Percentiles rank a stretch among this genome's conserved stretches.
Evolutionary conservation across 768 basidiomycete genomes (phyloP).

Genomic region (Termitomyces sp.): DNA sequence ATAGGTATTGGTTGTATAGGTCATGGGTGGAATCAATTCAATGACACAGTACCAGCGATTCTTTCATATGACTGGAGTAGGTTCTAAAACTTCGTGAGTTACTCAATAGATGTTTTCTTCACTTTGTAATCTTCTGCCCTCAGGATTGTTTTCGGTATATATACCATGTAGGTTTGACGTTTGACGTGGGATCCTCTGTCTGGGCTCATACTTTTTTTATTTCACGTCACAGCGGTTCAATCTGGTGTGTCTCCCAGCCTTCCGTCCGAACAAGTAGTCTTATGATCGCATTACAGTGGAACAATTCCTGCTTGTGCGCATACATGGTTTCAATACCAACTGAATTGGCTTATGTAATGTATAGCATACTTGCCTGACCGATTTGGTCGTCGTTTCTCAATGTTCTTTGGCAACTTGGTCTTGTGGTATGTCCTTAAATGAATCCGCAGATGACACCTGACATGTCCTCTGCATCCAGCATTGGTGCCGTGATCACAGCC

Average conservation of each 20-base stretch:
- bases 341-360: background rate
- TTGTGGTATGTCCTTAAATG: slow-evolving; percentile 32
- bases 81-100: slow-evolving; percentile 38
- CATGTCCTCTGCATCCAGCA: slow-evolving; percentile 20
- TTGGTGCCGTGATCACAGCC: slow-evolving; percentile 46
- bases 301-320: slow-evolving; percentile 40
- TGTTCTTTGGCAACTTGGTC: slow-evolving; percentile 44
- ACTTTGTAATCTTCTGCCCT: background rate
- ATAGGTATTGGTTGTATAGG: slow-evolving; percentile 21
- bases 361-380: slow-evolving; percentile 43
- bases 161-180: slow-evolving; percentile 35
- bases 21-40: slow-evolving; percentile 51
- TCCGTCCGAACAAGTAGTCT: slow-evolving; percentile 19
- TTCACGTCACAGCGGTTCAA: slow-evolving; percentile 28
- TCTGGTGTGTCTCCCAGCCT: slow-evolving; percentile 23
- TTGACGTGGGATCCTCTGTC: background rate
- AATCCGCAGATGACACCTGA: background rate
- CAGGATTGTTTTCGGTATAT: slow-evolving; percentile 53
- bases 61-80: slow-evolving; percentile 40
- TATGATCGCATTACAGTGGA: slow-evolving; percentile 24
- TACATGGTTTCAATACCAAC: background rate
- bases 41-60: slow-evolving; percentile 46
- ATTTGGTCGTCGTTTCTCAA: slow-evolving; percentile 46
- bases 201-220: background rate
- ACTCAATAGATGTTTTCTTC: background rate